Conservation (phyloP, 257 asterid genomes). For the Fraxinus americana region DNA sequence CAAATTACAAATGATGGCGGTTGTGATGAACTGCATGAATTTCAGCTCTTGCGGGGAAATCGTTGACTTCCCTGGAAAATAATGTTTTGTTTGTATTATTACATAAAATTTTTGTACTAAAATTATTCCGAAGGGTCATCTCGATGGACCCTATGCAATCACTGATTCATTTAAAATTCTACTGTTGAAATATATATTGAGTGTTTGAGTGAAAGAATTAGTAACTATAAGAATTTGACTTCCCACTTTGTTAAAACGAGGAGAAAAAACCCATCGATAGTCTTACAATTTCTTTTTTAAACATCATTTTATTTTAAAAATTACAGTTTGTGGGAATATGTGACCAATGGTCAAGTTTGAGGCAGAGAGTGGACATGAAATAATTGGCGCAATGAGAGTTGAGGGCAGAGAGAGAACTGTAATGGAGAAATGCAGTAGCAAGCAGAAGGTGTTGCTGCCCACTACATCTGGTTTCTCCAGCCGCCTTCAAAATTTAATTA, state of each 20-base stretch:
- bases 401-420: neutral
- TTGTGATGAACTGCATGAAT: neutral
- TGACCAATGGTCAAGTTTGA: neutral
- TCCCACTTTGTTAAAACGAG: too few species aligned
- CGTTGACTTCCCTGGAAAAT: conserved; percentile 40
- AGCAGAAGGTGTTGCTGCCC: conserved; percentile 18
- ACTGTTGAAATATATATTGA: too few species aligned
- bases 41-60: conserved; percentile 8
- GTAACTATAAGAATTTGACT: too few species aligned
- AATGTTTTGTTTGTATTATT: conserved; percentile 37
- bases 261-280: too few species aligned
- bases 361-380: neutral
- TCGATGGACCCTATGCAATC: neutral
- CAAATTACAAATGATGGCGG: conserved; percentile 10
- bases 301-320: too few species aligned
- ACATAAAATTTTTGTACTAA: neutral
- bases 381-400: neutral
- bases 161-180: neutral
- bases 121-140: neutral
- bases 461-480: conserved; percentile 32
- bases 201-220: too few species aligned
- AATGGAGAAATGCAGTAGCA: too few species aligned
- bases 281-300: too few species aligned
- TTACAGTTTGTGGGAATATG: neutral
- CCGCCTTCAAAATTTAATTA: too few species aligned